phyloP scores from a whole-genome alignment of 2,329 filamentous ascomycete genomes.

The Metarhizium anisopliae region DNA sequence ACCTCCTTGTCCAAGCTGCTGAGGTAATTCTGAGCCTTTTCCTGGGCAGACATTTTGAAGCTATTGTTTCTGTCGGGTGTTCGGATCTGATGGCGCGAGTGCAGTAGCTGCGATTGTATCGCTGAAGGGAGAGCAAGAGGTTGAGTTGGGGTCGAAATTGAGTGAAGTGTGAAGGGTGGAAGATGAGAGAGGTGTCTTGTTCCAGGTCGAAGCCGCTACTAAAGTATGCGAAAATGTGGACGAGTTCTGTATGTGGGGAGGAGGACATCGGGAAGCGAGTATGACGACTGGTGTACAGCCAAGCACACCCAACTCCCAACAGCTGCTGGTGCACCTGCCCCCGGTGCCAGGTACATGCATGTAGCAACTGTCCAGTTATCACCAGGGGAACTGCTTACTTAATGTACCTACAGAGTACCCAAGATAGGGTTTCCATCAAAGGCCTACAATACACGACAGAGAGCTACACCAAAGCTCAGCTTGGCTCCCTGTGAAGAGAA shows the following conservation, averaged over 20 bases:
- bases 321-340: too few relatives aligned
- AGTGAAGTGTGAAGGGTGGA: not conserved
- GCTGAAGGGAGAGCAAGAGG: not conserved
- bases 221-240: constrained; percentile 8
- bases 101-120: not conserved
- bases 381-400: too few relatives aligned
- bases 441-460: too few relatives aligned
- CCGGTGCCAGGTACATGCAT: too few relatives aligned
- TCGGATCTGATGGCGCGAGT: constrained; percentile 7
- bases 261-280: constrained; percentile 10
- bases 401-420: too few relatives aligned
- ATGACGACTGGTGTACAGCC: constrained; percentile 13
- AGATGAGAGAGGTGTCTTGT: constrained; percentile 5
- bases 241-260: constrained; percentile 10
- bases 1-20: constrained; percentile 78
- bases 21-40: constrained; percentile 68
- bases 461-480: too few relatives aligned
- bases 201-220: constrained; percentile 6
- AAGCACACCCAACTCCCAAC: constrained; percentile 4
- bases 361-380: too few relatives aligned
- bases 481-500: too few relatives aligned
- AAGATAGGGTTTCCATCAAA: too few relatives aligned
- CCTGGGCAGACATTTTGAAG: constrained; percentile 60
- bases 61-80: constrained; percentile 6
- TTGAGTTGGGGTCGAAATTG: not conserved